A percentile compares a stretch with the other conserved stretches of the same genome.
Evolutionary conservation across 23 red algal genomes (phyloP).

Genomic region (Porphyridium purpureum): DNA sequence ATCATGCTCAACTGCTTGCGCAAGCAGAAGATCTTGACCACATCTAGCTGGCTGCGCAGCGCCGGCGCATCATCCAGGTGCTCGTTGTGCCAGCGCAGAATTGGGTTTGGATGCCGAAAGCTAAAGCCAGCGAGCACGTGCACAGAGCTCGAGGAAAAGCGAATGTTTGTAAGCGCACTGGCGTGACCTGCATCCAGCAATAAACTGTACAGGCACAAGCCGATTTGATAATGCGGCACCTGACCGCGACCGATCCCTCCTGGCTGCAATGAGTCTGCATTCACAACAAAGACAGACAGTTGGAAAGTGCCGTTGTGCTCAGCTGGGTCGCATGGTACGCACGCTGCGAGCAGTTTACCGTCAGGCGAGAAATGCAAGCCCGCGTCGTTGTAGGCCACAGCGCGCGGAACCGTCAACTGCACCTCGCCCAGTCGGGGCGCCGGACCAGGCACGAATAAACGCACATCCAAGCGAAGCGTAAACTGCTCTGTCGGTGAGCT

Average conservation of each 20-base stretch:
- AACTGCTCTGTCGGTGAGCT: too few species aligned
- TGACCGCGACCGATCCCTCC: background rate
- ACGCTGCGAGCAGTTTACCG: conserved; percentile 73
- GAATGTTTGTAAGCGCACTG: conserved; percentile 67
- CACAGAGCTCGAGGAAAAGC: conserved; percentile 54
- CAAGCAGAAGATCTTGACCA: conserved; percentile 54
- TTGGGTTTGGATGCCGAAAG: conserved; percentile 45
- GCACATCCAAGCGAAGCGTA: too few species aligned
- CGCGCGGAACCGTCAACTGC: conserved; percentile 63
- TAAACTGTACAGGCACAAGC: conserved; percentile 22
- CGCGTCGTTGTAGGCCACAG: conserved; percentile 80
- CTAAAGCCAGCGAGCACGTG: conserved; percentile 66
- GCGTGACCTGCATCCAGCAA: conserved; percentile 31
- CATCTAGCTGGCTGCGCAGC: conserved; percentile 11
- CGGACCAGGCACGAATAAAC: too few species aligned
- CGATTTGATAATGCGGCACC: conserved; percentile 10
- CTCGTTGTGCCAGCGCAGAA: conserved; percentile 10
- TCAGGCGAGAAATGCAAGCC: conserved; percentile 77
- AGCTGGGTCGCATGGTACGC: conserved; percentile 24
- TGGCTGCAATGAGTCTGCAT: background rate
- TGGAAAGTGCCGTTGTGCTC: background rate
- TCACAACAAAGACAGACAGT: background rate
- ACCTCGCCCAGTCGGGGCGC: too few species aligned
- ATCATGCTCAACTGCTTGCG: conserved; percentile 14
- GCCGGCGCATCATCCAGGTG: conserved; percentile 18